Percentiles rank a stretch among this genome's conserved stretches.
Evolutionary conservation across 2,329 filamentous ascomycete species (phyloP).

Genomic region (Claviceps sp.): DNA sequence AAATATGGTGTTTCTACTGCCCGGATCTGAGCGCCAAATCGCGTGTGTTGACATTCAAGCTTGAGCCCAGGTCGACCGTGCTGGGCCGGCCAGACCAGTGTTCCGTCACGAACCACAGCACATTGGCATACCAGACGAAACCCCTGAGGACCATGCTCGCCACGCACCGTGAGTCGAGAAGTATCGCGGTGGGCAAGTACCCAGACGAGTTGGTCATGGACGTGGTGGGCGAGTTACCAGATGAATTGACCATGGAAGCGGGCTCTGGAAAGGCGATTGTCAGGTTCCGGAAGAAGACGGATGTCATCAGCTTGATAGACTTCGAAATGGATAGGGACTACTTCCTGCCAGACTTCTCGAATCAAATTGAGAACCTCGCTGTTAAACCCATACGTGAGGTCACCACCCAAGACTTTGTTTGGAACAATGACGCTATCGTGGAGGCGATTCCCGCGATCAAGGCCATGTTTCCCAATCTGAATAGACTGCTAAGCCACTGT

Average conservation of each 20-base stretch:
- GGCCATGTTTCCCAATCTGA: conserved; percentile 13
- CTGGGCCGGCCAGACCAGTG: conserved; percentile 5
- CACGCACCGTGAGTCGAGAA: conserved; percentile 22
- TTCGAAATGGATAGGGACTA: conserved; percentile 1
- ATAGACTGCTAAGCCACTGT: conserved; percentile 13
- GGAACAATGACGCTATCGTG: background rate
- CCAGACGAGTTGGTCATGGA: conserved; percentile 13
- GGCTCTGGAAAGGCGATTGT: conserved; percentile 13
- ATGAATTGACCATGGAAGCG: conserved; percentile 15
- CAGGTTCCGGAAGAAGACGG: conserved; percentile 17
- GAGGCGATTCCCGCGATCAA: conserved; percentile 1
- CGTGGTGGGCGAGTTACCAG: no score
- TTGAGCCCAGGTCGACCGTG: conserved; percentile 1
- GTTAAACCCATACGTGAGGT: conserved; percentile 7
- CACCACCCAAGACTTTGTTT: background rate
- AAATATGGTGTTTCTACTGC: conserved; percentile 21
- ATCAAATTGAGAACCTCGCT: conserved; percentile 17
- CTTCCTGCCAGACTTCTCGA: conserved; percentile 15
- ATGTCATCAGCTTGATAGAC: conserved; percentile 17
- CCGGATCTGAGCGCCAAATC: conserved; percentile 13
- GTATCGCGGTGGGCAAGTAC: conserved; percentile 16
- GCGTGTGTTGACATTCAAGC: conserved; percentile 11
- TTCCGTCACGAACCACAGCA: conserved; percentile 11
- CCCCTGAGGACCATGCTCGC: conserved; percentile 18
- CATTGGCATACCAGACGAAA: conserved; percentile 16